These are phyloP conservation scores for Ceriops decandra DNA, from an alignment of 345 rosid species.

Conservation along the genomic window DNA sequence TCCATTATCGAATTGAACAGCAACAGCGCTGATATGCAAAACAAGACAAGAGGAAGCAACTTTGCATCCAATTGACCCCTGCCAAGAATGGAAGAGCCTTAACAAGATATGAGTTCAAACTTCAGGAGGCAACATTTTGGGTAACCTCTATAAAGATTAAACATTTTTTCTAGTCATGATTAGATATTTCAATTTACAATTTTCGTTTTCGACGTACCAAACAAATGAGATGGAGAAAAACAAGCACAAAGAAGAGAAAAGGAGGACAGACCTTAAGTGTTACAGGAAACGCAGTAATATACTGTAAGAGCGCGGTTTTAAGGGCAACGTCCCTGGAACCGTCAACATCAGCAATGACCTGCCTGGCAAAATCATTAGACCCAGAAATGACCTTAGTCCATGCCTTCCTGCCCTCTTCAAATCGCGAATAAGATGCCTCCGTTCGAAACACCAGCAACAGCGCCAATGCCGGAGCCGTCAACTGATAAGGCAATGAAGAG, in stretches of 20 bases:
- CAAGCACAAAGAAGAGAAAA: too few relatives aligned
- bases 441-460: slow-evolving; percentile 84
- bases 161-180: too few relatives aligned
- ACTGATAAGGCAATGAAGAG: slow-evolving; percentile 79
- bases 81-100: too few relatives aligned
- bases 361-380: slow-evolving; percentile 68
- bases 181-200: too few relatives aligned
- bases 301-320: slow-evolving; percentile 52
- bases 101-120: too few relatives aligned
- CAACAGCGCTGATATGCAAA: slow-evolving; percentile 4
- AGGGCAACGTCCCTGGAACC: slow-evolving; percentile 42
- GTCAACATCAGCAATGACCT: slow-evolving; percentile 45
- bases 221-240: too few relatives aligned
- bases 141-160: too few relatives aligned
- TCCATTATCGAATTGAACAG: slow-evolving; percentile 4
- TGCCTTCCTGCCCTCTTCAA: slow-evolving; percentile 70
- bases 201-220: too few relatives aligned
- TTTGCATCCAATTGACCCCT: not conserved
- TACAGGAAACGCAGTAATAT: slow-evolving; percentile 78
- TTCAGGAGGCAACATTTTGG: too few relatives aligned
- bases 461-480: slow-evolving; percentile 89
- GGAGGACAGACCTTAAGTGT: slow-evolving; percentile 66
- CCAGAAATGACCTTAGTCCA: slow-evolving; percentile 77
- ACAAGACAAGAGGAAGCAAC: not conserved
- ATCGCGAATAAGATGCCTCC: slow-evolving; percentile 94